A percentile compares a stretch with the other conserved stretches of the same genome.
phyloP scores from a whole-genome alignment of 345 rosid genomes.

The Populus ilicifolia region DNA sequence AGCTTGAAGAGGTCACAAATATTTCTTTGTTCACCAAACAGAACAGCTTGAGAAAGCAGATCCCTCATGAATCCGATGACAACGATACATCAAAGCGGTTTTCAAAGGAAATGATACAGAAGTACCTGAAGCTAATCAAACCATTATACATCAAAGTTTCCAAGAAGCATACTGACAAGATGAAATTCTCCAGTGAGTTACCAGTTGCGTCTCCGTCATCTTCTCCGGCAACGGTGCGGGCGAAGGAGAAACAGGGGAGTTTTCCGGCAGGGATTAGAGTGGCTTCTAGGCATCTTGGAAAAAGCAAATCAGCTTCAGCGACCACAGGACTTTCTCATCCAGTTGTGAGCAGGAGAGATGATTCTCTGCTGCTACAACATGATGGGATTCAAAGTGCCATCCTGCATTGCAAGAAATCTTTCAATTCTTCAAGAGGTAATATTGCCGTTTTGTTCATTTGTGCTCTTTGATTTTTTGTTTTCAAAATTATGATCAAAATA shows the following conservation, averaged over 20 bases:
- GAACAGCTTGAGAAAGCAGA: slow-evolving; percentile 33
- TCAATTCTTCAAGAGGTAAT: slow-evolving; percentile 26
- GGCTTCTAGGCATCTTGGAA: slow-evolving; percentile 26
- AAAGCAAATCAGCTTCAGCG: slow-evolving; percentile 27
- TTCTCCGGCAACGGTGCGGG: slow-evolving; percentile 33
- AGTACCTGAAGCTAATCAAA: slow-evolving; percentile 31
- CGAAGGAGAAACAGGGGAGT: slow-evolving; percentile 18
- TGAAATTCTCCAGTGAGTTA: slow-evolving; percentile 23
- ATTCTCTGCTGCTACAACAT: slow-evolving; percentile 21
- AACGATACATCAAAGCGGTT: slow-evolving; percentile 19
- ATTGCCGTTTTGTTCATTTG: neutral
- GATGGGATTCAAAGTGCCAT: slow-evolving; percentile 34
- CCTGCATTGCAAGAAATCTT: slow-evolving; percentile 34
- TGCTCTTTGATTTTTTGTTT: neutral
- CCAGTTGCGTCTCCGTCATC: slow-evolving; percentile 36
- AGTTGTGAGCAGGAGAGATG: slow-evolving; percentile 14
- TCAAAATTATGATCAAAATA: neutral
- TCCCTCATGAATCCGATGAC: neutral
- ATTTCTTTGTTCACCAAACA: slow-evolving; percentile 29
- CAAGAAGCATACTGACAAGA: slow-evolving; percentile 34
- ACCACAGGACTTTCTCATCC: neutral
- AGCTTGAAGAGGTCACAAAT: slow-evolving; percentile 32
- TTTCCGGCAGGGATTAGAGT: slow-evolving; percentile 25
- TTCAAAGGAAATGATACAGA: slow-evolving; percentile 18
- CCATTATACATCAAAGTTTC: slow-evolving; percentile 28